Evolutionary conservation across 371 early-diverging fungal species (phyloP).

Genomic region (Mycotypha africana): DNA sequence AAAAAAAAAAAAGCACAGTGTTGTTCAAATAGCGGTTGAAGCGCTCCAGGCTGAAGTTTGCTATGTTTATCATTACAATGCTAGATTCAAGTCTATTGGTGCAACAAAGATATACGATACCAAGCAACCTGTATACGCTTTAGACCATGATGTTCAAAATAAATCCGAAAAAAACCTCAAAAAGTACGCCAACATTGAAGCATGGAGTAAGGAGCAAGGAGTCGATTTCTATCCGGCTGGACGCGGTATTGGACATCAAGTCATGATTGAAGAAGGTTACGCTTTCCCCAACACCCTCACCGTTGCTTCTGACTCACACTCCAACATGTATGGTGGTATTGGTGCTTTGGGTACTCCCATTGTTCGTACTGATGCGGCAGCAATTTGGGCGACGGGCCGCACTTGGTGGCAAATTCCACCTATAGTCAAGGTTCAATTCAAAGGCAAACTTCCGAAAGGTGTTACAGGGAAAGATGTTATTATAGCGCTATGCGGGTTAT

Average conservation of each 20-base stretch:
- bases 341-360: conserved; percentile 94
- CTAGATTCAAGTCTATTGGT: conserved; percentile 88
- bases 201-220: conserved; percentile 78
- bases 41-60: no score
- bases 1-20: neutral
- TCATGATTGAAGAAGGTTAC: conserved; percentile 95
- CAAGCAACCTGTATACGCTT: conserved; percentile 87
- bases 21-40: neutral
- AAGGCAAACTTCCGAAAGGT: conserved; percentile 66
- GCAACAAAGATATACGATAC: conserved; percentile 74
- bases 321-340: conserved; percentile 97
- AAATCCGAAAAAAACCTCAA: conserved; percentile 76
- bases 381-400: conserved; percentile 94
- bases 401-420: conserved; percentile 99
- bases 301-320: conserved; percentile 96
- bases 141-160: conserved; percentile 97
- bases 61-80: no score
- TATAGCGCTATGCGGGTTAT: conserved; percentile 82
- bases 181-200: conserved; percentile 84
- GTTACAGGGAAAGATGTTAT: conserved; percentile 96
- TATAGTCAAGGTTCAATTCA: conserved; percentile 80
- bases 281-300: conserved; percentile 89
- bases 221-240: conserved; percentile 94
- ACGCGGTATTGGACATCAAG: conserved; percentile 95
- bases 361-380: conserved; percentile 95